These are phyloP conservation scores for Escovopsis sp. DNA, from an alignment of 2,329 filamentous ascomycete species.

Conservation along the genomic window DNA sequence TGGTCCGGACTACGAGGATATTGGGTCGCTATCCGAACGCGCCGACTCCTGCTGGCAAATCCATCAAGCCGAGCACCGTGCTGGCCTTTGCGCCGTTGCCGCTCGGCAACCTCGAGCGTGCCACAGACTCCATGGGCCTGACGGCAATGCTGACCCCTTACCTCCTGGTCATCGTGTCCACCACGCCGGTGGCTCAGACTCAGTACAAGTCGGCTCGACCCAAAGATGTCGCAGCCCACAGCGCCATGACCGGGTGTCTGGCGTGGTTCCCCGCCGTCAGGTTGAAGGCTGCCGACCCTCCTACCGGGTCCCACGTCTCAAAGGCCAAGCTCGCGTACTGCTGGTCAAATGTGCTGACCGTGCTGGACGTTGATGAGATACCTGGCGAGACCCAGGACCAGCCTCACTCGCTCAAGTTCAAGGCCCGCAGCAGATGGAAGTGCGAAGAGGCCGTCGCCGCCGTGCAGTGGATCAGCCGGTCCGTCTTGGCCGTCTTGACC, in stretches of 20 bases:
- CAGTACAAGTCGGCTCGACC: constrained; percentile 87
- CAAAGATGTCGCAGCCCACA: constrained; percentile 80
- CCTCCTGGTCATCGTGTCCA: constrained; percentile 89
- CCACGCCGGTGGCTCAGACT: constrained; percentile 87
- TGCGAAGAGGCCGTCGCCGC: constrained; percentile 92
- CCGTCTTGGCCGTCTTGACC: constrained; percentile 80
- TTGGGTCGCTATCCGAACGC: constrained; percentile 77
- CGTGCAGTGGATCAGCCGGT: constrained; percentile 91
- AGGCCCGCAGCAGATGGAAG: constrained; percentile 74
- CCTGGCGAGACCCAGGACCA: constrained; percentile 57
- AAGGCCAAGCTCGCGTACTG: constrained; percentile 89
- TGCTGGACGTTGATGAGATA: constrained; percentile 73
- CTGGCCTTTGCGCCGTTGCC: constrained; percentile 83
- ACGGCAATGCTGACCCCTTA: constrained; percentile 96
- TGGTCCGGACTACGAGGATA: constrained; percentile 80
- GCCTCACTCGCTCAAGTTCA: constrained; percentile 65
- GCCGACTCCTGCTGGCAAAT: constrained; percentile 44
- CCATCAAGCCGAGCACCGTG: constrained; percentile 83
- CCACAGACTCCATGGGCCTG: constrained; percentile 74
- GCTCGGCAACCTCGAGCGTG: constrained; percentile 82
- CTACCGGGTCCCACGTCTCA: constrained; percentile 53
- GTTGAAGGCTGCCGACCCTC: constrained; percentile 59
- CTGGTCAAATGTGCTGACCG: constrained; percentile 95
- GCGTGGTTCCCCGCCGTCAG: constrained; percentile 97
- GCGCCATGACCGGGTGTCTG: constrained; percentile 81